Conservation (phyloP, 129 eudicot genomes). For the Erigeron canadensis region DNA sequence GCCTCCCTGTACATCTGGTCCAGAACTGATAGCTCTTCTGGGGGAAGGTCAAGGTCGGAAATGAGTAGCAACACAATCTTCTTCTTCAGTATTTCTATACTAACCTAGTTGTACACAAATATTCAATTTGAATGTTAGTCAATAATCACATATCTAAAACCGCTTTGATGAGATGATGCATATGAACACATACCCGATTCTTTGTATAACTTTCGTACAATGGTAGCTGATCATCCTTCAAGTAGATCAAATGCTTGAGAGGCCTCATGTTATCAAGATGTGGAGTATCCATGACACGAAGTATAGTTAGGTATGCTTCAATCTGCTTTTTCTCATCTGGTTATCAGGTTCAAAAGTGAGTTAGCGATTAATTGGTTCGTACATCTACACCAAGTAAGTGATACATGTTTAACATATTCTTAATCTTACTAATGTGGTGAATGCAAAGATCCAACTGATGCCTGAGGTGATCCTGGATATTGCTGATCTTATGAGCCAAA, state of each 20-base stretch:
- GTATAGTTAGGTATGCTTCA: constrained; percentile 55
- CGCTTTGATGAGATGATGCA: not conserved
- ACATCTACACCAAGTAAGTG: not conserved
- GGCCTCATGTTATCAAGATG: constrained; percentile 75
- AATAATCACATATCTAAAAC: not conserved
- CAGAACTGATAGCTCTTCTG: constrained; percentile 60
- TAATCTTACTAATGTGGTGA: constrained; percentile 58
- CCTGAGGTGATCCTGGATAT: constrained; percentile 53
- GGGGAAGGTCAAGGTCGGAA: constrained; percentile 76
- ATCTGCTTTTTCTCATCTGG: constrained; percentile 62
- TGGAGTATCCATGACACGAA: constrained; percentile 54
- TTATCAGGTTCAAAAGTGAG: not conserved
- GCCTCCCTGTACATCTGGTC: constrained; percentile 63
- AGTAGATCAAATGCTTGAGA: constrained; percentile 57
- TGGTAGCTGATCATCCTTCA: constrained; percentile 70
- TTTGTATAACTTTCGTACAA: constrained; percentile 59
- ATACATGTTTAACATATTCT: not conserved
- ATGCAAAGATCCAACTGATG: constrained; percentile 53
- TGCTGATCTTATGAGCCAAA: constrained; percentile 70
- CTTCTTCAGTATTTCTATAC: constrained; percentile 53
- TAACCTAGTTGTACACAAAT: constrained; percentile 39
- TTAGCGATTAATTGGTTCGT: not conserved
- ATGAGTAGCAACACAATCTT: constrained; percentile 75
- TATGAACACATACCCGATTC: constrained; percentile 44
- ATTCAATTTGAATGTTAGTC: not conserved